These are phyloP conservation scores for Ceratocystis papillata DNA, from an alignment of 2,329 filamentous ascomycete species.

Conservation along the genomic window DNA sequence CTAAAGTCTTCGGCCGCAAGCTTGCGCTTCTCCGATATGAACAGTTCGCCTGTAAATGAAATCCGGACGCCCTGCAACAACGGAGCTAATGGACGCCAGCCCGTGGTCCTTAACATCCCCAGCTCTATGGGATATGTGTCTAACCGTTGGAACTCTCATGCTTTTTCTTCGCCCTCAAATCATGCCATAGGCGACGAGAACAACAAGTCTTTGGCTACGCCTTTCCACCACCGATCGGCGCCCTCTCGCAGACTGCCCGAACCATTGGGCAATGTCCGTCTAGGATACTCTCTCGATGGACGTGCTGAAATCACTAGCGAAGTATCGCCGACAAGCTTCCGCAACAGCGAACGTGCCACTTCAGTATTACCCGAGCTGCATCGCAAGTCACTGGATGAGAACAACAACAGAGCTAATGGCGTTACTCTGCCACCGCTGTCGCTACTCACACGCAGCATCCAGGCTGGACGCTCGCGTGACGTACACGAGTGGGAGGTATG, in stretches of 20 bases:
- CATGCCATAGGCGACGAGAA: constrained; percentile 30
- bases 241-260: constrained; percentile 12
- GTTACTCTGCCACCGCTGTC: constrained; percentile 49
- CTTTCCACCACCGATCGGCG: background rate
- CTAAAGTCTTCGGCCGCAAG: background rate
- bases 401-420: constrained; percentile 52
- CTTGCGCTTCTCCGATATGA: constrained; percentile 15
- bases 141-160: constrained; percentile 47
- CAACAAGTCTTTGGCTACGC: constrained; percentile 28
- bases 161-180: constrained; percentile 40
- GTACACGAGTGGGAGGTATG: constrained; percentile 86
- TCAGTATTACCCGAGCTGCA: constrained; percentile 40
- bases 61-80: constrained; percentile 22
- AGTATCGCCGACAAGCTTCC: constrained; percentile 53
- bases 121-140: constrained; percentile 42
- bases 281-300: constrained; percentile 78
- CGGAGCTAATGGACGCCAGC: background rate
- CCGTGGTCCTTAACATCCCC: constrained; percentile 29
- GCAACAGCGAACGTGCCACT: constrained; percentile 36
- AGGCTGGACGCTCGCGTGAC: constrained; percentile 64
- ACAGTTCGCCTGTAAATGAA: constrained; percentile 23
- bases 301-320: constrained; percentile 75
- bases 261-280: constrained; percentile 42
- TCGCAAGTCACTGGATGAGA: constrained; percentile 26
- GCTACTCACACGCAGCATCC: constrained; percentile 41